Base-by-base conservation (phyloP, 2,329 filamentous ascomycete genomes). In the Rhynchosporium agropyri region DNA sequence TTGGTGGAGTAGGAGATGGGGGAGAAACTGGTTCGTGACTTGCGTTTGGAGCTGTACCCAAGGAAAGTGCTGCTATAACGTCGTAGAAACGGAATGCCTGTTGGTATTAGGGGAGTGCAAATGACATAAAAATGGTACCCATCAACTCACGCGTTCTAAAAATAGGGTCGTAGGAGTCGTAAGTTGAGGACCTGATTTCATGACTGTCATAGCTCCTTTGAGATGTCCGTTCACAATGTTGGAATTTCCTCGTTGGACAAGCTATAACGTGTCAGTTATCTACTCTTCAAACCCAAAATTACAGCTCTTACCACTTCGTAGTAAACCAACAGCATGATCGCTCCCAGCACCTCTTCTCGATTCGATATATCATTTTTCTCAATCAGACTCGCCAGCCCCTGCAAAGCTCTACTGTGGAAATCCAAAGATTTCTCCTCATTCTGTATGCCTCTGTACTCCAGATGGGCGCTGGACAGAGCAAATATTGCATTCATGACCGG, bases 401-500 rank as follows among this genome's bases (percentile, higher is more conserved):
- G 81, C 29, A 88, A 81, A 10, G 85, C 84, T 70, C 80, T 79
- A 63, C 82, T 85, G 65, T 88, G 85, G 65, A 86, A 87, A 64
- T 80, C 80, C 1, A 86, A 74, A 42, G 84, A 85, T 68, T 81
- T 83, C 68, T 87, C 83, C 61, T 69, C 66, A 28, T 80, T 81
- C 31, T 80, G 75, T 5, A 84, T 76, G 1, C 83, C 83, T 31
- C 83, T 77, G 55, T 84, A 91, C 61, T 94, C 89, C 63, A 96
- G 79, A 73, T 97, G 95, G 63, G 92, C 94, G 62, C 89, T 90
- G 0, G 91, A 86, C 7, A 97, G 79, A 0, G 92, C 92, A 63
- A 91, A 92, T 64, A 97, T 89, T 9, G 92, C 91, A 72, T 95
- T 91, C 74, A 90, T 89, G 3, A 97, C 81, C 0, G 84, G 81